phyloP scores from a whole-genome alignment of 1,139 yeast species.

The Yamadazyma friedrichii region DNA sequence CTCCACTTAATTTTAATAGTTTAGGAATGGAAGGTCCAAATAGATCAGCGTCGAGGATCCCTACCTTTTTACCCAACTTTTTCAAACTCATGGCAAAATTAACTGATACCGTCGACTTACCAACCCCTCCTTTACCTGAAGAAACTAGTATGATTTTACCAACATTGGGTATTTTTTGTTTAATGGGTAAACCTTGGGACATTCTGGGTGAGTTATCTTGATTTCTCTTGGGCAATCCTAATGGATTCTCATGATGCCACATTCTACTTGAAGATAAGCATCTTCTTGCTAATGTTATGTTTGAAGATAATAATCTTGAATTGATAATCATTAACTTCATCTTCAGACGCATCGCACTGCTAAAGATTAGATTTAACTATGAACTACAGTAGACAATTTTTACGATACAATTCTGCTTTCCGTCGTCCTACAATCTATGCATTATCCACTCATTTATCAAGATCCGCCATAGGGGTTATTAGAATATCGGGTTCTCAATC shows the following conservation, averaged over 20 bases:
- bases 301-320: not conserved
- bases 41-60: constrained; percentile 75
- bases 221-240: constrained; percentile 52
- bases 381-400: not conserved
- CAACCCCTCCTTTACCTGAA: constrained; percentile 81
- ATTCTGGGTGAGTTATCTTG: constrained; percentile 29
- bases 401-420: constrained; percentile 3
- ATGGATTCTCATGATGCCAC: constrained; percentile 29
- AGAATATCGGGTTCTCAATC: constrained; percentile 78
- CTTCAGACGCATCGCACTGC: not conserved
- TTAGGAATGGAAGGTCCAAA: constrained; percentile 85
- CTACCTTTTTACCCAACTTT: constrained; percentile 55
- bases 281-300: not conserved
- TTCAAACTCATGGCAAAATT: constrained; percentile 68
- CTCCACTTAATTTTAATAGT: constrained; percentile 61
- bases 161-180: constrained; percentile 59
- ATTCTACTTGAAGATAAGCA: not conserved
- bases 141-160: constrained; percentile 64
- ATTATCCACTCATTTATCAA: constrained; percentile 75
- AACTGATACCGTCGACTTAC: constrained; percentile 57
- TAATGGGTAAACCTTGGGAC: constrained; percentile 53
- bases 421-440: constrained; percentile 76
- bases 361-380: not conserved
- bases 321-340: not conserved
- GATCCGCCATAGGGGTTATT: constrained; percentile 85